Evolutionary conservation across 768 basidiomycete species (phyloP).

Genomic region (Epithele typhae): DNA sequence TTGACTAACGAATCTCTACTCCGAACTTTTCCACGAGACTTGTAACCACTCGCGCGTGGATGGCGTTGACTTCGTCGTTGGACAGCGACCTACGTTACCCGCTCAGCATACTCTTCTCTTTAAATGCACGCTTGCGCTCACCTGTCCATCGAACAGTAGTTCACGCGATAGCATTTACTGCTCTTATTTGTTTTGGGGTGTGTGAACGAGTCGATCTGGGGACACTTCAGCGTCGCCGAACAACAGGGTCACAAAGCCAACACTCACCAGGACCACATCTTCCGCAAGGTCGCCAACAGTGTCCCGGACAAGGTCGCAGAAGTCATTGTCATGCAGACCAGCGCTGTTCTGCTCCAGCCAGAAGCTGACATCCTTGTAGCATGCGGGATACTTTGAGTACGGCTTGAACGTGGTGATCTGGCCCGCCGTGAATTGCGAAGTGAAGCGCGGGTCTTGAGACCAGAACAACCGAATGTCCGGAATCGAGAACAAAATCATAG

Average conservation of each 20-base stretch:
- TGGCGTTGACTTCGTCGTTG: slow-evolving; percentile 83
- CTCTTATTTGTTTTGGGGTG: slow-evolving; percentile 82
- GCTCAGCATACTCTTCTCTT: background rate
- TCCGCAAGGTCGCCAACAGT: slow-evolving; percentile 91
- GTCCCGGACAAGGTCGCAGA: slow-evolving; percentile 92
- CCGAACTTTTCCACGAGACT: slow-evolving; percentile 57
- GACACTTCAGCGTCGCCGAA: no score
- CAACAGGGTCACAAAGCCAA: no score
- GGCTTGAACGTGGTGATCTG: slow-evolving; percentile 80
- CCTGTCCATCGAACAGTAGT: slow-evolving; percentile 97
- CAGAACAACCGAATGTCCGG: slow-evolving; percentile 99
- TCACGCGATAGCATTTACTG: slow-evolving; percentile 86
- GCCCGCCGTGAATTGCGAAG: slow-evolving; percentile 76
- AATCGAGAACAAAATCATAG: slow-evolving; percentile 95
- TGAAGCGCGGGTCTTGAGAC: slow-evolving; percentile 85
- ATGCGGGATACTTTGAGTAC: slow-evolving; percentile 90
- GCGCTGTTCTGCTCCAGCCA: slow-evolving; percentile 59
- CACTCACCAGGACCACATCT: slow-evolving; percentile 74
- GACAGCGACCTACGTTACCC: slow-evolving; percentile 61
- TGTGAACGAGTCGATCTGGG: slow-evolving; percentile 83
- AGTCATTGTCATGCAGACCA: slow-evolving; percentile 90
- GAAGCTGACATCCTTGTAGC: slow-evolving; percentile 94
- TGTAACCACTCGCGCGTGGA: slow-evolving; percentile 61
- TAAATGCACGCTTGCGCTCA: slow-evolving; percentile 25
- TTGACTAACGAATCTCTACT: slow-evolving; percentile 84